These are phyloP conservation scores for Globisporangium nodosum DNA, from an alignment of 352 stramenopile genomes.

Conservation along the genomic window DNA sequence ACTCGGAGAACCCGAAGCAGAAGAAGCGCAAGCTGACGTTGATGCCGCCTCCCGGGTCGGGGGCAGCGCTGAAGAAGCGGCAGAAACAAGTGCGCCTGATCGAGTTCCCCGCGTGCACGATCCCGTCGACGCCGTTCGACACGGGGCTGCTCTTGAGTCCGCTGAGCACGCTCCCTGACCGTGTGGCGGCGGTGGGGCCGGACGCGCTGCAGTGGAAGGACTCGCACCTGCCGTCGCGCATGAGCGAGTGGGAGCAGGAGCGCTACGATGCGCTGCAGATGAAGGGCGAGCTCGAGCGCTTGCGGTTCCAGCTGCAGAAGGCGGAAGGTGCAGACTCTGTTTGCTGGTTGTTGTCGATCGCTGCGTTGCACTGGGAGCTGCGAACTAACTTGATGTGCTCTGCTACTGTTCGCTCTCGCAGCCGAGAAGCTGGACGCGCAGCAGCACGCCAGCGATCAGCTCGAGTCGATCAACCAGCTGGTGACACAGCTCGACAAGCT, in stretches of 20 bases:
- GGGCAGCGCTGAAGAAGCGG: constrained; percentile 32
- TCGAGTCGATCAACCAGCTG: constrained; percentile 81
- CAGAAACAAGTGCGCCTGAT: constrained; percentile 43
- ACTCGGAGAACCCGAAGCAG: constrained; percentile 12
- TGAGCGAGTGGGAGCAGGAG: constrained; percentile 76
- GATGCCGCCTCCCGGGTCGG: constrained; percentile 15
- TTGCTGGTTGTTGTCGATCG: too few species aligned
- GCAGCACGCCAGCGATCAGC: constrained; percentile 64
- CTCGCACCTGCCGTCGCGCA: constrained; percentile 60
- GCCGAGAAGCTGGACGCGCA: constrained; percentile 72
- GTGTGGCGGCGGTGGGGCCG: constrained; percentile 57
- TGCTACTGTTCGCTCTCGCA: constrained; percentile 13
- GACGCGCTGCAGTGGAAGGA: constrained; percentile 68
- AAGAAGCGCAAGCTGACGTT: constrained; percentile 67
- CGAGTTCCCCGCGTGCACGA: constrained; percentile 59
- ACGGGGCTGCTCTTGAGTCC: constrained; percentile 63
- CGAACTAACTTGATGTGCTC: background rate
- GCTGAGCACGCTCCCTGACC: constrained; percentile 58
- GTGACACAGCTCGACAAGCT: constrained; percentile 72
- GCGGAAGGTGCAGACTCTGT: constrained; percentile 37
- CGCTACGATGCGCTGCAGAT: constrained; percentile 67
- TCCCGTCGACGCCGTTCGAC: constrained; percentile 63
- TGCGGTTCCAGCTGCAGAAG: constrained; percentile 68
- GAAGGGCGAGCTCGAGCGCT: constrained; percentile 72
- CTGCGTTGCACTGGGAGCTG: too few species aligned